Evolutionary conservation across 164 flowering plant species (phyloP).

Genomic region (Taxillus chinensis): DNA sequence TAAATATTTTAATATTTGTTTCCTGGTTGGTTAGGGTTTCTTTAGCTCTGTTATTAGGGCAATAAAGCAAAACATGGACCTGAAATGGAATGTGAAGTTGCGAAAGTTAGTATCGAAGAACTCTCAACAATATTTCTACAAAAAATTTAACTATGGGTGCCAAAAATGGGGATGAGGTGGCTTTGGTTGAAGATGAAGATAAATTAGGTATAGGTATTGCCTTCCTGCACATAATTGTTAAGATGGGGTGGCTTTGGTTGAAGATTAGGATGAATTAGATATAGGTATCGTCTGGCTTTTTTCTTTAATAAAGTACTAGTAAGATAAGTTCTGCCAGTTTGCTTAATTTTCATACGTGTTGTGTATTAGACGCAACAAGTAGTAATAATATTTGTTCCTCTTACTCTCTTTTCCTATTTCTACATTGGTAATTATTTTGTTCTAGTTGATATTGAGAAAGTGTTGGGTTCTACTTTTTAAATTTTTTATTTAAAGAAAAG

Average conservation of each 20-base stretch:
- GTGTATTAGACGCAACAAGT: too few relatives aligned
- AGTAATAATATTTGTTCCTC: too few relatives aligned
- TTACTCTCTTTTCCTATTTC: too few relatives aligned
- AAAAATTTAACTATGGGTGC: conserved; percentile 38
- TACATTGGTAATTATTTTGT: too few relatives aligned
- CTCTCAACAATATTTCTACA: conserved; percentile 44
- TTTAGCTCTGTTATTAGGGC: conserved; percentile 55
- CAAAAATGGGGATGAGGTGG: conserved; percentile 20
- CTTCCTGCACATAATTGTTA: neutral
- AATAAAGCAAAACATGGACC: conserved; percentile 39
- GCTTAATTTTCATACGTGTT: too few relatives aligned
- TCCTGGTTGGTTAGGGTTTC: conserved; percentile 36
- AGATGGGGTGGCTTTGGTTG: conserved; percentile 20
- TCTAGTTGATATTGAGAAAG: too few relatives aligned
- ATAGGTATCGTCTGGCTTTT: conserved; percentile 49
- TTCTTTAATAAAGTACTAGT: too few relatives aligned
- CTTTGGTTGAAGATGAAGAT: conserved; percentile 28
- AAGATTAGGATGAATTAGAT: conserved; percentile 42
- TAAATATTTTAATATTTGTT: neutral
- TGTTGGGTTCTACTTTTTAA: too few relatives aligned
- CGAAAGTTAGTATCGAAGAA: conserved; percentile 41
- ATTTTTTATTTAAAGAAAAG: too few relatives aligned
- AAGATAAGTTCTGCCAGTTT: too few relatives aligned
- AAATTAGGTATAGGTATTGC: conserved; percentile 60
- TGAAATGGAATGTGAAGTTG: conserved; percentile 34